Percentiles rank a stretch among this genome's conserved stretches.
These are phyloP conservation scores for Claviceps arundinis DNA, from an alignment of 2,329 filamentous ascomycete species.

Conservation along the genomic window DNA sequence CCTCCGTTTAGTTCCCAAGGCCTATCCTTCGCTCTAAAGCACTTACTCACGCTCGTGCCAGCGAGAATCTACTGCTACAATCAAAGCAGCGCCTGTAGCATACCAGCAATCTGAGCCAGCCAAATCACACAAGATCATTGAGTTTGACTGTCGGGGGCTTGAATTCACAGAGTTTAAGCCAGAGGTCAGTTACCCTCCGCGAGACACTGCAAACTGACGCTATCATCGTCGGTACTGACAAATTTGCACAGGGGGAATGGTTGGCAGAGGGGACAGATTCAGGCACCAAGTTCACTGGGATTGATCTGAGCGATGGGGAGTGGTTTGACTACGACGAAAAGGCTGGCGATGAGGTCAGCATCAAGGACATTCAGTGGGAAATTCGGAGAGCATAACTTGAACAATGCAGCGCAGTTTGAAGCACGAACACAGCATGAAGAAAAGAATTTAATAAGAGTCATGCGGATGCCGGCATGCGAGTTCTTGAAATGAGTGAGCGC, in stretches of 20 bases:
- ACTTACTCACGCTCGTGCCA: constrained; percentile 18
- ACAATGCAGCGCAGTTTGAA: no score
- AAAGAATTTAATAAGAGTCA: no score
- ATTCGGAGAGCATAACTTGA: constrained; percentile 52
- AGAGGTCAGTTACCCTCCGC: constrained; percentile 45
- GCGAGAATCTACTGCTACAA: constrained; percentile 76
- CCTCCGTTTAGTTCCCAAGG: neutral
- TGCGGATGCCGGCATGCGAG: neutral
- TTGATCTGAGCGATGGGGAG: constrained; percentile 79
- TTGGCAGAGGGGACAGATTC: constrained; percentile 71
- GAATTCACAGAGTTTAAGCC: constrained; percentile 86
- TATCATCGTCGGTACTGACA: neutral
- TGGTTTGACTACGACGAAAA: constrained; percentile 99
- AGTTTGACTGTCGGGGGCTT: constrained; percentile 86
- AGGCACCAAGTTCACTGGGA: constrained; percentile 63
- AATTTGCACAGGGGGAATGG: constrained; percentile 67
- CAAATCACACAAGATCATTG: constrained; percentile 66
- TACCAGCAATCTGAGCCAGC: constrained; percentile 62
- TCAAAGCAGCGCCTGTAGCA: constrained; percentile 57
- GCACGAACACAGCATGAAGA: neutral
- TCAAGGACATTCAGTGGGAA: constrained; percentile 80
- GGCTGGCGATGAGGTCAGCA: constrained; percentile 77
- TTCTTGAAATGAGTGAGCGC: neutral
- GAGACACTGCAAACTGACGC: neutral
- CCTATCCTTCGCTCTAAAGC: neutral